phyloP scores from a whole-genome alignment of 2,329 filamentous ascomycete genomes.

The Leptographium lundbergii region DNA sequence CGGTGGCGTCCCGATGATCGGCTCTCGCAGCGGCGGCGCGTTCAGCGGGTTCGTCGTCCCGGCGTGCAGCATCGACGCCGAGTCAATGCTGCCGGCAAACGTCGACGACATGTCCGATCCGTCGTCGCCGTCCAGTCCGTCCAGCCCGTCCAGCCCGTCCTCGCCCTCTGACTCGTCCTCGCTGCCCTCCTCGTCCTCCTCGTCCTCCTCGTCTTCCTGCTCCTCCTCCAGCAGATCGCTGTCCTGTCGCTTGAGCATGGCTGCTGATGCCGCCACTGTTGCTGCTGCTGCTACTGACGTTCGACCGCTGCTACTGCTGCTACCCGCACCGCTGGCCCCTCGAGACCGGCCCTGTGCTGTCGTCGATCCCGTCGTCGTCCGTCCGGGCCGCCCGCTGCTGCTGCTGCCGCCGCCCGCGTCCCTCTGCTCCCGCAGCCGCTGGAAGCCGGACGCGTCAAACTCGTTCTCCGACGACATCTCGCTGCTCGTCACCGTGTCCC shows the following conservation, averaged over 20 bases:
- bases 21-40: constrained; percentile 36
- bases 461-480: constrained; percentile 78
- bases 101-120: constrained; percentile 52
- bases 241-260: constrained; percentile 29
- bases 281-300: constrained; percentile 13
- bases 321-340: constrained; percentile 19
- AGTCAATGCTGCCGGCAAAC: constrained; percentile 56
- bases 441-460: constrained; percentile 53
- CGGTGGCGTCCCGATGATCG: constrained; percentile 47
- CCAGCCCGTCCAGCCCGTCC: constrained; percentile 25
- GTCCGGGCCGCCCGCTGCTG: background rate
- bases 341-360: too few relatives aligned
- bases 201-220: constrained; percentile 26
- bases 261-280: background rate
- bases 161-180: constrained; percentile 27
- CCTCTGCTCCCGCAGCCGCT: constrained; percentile 48
- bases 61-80: constrained; percentile 52
- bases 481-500: constrained; percentile 71
- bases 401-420: constrained; percentile 14
- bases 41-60: constrained; percentile 43
- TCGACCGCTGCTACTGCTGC: constrained; percentile 45
- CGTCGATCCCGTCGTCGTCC: too few relatives aligned
- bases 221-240: constrained; percentile 35
- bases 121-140: constrained; percentile 34
- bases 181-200: constrained; percentile 14